phyloP scores from a whole-genome alignment of 2,329 filamentous ascomycete species.

The Chaetomium sp. region DNA sequence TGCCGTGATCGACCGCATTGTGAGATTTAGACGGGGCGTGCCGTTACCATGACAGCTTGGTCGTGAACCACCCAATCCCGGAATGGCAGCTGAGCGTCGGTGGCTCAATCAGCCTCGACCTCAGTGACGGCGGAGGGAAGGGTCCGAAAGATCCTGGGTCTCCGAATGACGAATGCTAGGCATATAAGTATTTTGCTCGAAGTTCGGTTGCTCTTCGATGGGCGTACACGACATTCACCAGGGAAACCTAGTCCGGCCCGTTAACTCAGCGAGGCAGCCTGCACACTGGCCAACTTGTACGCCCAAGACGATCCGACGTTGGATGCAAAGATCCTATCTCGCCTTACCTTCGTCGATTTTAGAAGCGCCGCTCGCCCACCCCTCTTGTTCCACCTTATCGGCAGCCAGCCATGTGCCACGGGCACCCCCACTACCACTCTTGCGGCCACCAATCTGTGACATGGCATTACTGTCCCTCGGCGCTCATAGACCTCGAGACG shows the following conservation, averaged over 20 bases:
- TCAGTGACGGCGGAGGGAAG: background rate
- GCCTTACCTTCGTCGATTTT: background rate
- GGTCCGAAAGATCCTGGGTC: background rate
- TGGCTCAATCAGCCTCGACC: background rate
- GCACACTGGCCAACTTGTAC: background rate
- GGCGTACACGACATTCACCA: background rate
- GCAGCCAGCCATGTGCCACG: slow-evolving; percentile 44
- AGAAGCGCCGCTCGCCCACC: background rate
- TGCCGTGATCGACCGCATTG: background rate
- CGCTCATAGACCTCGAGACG: slow-evolving; percentile 42
- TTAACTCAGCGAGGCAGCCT: background rate
- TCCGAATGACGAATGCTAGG: background rate
- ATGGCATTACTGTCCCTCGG: slow-evolving; percentile 49
- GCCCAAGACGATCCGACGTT: too few species aligned
- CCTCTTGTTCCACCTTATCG: background rate
- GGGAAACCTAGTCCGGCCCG: background rate
- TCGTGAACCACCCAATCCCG: background rate
- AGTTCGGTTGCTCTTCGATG: background rate
- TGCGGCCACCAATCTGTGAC: slow-evolving; percentile 50
- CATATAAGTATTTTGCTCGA: slow-evolving; percentile 2
- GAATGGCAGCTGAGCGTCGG: slow-evolving; percentile 1
- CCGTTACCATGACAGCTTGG: background rate
- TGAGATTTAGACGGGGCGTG: background rate
- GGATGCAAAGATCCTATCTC: background rate
- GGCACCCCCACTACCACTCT: slow-evolving; percentile 45